Evolutionary conservation across 257 asterid species (phyloP).

Genomic region (Fraxinus anomala): DNA sequence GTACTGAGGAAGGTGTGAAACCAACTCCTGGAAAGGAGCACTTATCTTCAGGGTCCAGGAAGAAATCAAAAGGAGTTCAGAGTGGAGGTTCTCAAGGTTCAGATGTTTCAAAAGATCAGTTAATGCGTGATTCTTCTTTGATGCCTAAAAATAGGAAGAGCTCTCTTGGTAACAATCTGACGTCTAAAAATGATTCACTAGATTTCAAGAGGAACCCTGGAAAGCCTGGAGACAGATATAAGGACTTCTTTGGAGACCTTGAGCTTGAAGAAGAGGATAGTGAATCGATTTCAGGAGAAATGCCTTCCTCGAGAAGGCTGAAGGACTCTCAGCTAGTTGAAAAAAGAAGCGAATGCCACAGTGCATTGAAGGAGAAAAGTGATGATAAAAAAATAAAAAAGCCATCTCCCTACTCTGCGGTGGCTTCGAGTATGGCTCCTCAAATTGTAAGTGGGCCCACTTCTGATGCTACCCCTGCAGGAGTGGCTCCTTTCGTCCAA

Average conservation of each 20-base stretch:
- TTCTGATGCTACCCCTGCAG: conserved; percentile 51
- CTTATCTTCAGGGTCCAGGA: conserved; percentile 50
- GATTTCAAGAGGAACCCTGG: conserved; percentile 53
- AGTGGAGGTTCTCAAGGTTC: conserved; percentile 41
- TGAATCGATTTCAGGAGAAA: conserved; percentile 61
- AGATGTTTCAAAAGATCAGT: conserved; percentile 42
- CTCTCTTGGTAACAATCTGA: conserved; percentile 32
- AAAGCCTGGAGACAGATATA: conserved; percentile 60
- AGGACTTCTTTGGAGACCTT: conserved; percentile 75
- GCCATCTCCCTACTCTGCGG: conserved; percentile 39
- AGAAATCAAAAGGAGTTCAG: conserved; percentile 50
- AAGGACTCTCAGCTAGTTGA: conserved; percentile 47
- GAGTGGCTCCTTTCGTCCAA: conserved; percentile 58
- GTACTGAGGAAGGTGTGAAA: conserved; percentile 44
- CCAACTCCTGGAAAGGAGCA: conserved; percentile 43
- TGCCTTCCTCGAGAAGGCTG: conserved; percentile 45
- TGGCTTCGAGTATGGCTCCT: conserved; percentile 45
- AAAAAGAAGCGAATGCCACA: conserved; percentile 45
- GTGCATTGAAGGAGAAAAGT: conserved; percentile 46
- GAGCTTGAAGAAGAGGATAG: conserved; percentile 68
- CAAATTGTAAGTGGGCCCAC: conserved; percentile 45
- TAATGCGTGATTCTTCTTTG: conserved; percentile 44
- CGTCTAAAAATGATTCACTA: conserved; percentile 49
- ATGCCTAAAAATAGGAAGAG: conserved; percentile 51
- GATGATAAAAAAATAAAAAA: conserved; percentile 44